Base-by-base conservation (phyloP, 257 asterid species). In the Osmanthus fragrans region DNA sequence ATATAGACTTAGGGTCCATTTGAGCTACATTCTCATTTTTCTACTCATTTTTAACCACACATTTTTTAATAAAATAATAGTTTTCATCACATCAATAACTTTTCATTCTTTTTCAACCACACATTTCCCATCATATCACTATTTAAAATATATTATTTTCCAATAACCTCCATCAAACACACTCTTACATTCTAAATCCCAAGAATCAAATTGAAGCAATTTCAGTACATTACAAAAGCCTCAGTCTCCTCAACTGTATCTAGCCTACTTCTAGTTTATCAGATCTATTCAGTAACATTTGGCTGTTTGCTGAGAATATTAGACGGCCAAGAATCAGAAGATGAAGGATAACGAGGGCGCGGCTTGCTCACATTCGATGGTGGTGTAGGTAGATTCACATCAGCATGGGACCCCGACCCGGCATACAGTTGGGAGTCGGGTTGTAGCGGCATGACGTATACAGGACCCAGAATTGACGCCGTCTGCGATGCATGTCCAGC, bases 261-360 rank as follows among this genome's bases (percentile, higher is more conserved):
- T 76, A 74, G 49, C 72, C 51, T 39, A 39, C 25, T 1, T 12
- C 51, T 47, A 54, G 60, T 72, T 29, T 66, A 70, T 68, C 69
- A 79, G 66, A 64, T 82, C 75, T 77, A 82, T 42, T 80, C 89
- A 19, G 74, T 42, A 27, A 80, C 40, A 45, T 39, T 72, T 2
- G 58, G 72, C 81, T 82, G 75, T 73, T 76, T 80, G 23, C 86
- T 73, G 75, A 91, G 94, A 82, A 89, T 79, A 49, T 86, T 84
- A 65, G 88, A 78, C 0, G 91, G 88, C 96, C 92, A 91, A 8
- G 90, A 84, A 56, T 91, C 96, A 3, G 87, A 81, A 36, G 91
- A 54, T 1, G 94, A 91, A 73, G 96, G 92, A 74, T 91, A 91
- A 39, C 96, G 94, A 7, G 94, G 90, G 11, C 75, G 81, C 2